These are phyloP conservation scores for Erythrobasidium yunnanense DNA, from an alignment of 768 basidiomycete species.

Conservation along the genomic window DNA sequence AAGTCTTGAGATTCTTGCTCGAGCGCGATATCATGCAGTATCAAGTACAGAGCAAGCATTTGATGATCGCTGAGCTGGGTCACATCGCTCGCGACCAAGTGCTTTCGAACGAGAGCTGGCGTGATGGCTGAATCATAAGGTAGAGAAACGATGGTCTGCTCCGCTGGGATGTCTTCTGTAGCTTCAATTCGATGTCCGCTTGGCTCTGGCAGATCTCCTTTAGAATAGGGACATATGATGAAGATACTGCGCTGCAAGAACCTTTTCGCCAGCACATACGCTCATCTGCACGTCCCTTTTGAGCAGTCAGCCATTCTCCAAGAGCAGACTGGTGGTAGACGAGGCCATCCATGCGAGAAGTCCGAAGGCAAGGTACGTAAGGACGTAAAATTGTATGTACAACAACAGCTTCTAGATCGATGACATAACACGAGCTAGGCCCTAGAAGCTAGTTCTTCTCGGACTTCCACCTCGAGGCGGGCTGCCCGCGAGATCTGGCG, in stretches of 20 bases:
- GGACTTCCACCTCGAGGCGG: constrained; percentile 4
- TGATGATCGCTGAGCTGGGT: constrained; percentile 4
- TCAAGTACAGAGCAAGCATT: constrained; percentile 3
- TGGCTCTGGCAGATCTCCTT: neutral
- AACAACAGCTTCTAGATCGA: too few species aligned
- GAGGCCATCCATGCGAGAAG: neutral
- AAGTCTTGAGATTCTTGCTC: neutral
- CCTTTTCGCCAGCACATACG: neutral
- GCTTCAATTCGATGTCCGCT: constrained; percentile 23
- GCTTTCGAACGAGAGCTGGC: neutral
- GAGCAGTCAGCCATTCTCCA: neutral
- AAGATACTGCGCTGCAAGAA: too few species aligned
- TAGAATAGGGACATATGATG: too few species aligned
- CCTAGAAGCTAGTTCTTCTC: neutral
- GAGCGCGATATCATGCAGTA: constrained; percentile 13
- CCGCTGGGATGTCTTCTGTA: neutral
- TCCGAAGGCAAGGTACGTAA: neutral
- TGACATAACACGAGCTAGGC: too few species aligned
- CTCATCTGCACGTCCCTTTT: neutral
- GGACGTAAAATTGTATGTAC: neutral
- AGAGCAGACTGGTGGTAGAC: neutral
- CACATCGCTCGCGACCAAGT: neutral
- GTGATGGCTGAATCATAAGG: constrained; percentile 17
- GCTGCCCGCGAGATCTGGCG: constrained; percentile 17
- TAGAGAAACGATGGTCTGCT: neutral